Base-by-base conservation (phyloP, 179 eudicot species). In the Spergularia azorica region DNA sequence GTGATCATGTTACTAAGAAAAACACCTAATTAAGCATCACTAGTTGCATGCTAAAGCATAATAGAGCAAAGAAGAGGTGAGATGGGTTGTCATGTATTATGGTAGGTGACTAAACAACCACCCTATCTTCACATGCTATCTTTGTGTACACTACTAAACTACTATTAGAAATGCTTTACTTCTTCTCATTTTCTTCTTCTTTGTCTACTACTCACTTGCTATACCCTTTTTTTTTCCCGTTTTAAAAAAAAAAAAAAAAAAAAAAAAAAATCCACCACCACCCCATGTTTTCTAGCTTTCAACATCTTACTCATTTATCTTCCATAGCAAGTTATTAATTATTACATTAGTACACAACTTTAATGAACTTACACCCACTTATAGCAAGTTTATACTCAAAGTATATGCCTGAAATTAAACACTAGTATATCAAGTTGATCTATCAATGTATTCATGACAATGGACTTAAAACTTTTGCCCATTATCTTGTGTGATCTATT, bases 71-170 rank as follows among this genome's bases (percentile, higher is more conserved):
- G 63, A 62, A 50, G 32, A 79, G 74, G 79, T 76, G 77, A 75
- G 83, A 84, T 84, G 63, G 77, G 86, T 84, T 84, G 86, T 84
- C 86, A 80, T 78, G 78, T 71, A 20, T 18, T 72, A 84, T 77
- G 86, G 86, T 84, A 81, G 86, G 84, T 84, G 81, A 84, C 86
- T 84, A 71, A 79, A 84, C 84, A 84, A 84, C 84, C 84, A 80
- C 84, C 86, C 79, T 83, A 69, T 55, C 62, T 66, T 77, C 86
- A 81, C 84, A 84, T 84, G 86, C 84, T 67, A 74, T 77, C 86
- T 80, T 80, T 74, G 79, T 83, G 83, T 82, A 82, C 85, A 82
- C 78, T 82, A 75, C 84, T 82, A 69, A 80, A 77, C 67, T 26
- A 26, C 32, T 76, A 72, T 57, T 72, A 38, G 52, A 51, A 51